These are phyloP conservation scores for Lepidium sativum DNA, from an alignment of 345 rosid species.

Conservation along the genomic window DNA sequence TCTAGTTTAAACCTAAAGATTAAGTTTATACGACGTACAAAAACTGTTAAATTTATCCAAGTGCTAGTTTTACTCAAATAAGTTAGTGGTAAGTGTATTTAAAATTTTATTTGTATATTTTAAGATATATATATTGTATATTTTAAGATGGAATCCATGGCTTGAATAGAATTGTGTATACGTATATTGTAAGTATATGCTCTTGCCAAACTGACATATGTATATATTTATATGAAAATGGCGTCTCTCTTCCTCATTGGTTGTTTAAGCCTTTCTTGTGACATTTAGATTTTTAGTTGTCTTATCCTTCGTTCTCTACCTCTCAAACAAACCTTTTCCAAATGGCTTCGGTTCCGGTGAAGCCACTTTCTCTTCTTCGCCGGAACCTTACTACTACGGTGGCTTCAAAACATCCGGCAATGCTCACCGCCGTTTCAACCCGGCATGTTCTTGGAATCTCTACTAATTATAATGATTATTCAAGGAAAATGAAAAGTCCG, in stretches of 20 bases:
- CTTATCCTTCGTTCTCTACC: constrained; percentile 20
- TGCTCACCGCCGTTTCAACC: neutral
- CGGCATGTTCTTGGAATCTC: neutral
- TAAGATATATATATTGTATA: too few species aligned
- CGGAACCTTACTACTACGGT: neutral
- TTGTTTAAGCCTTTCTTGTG: neutral
- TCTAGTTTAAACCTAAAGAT: too few species aligned
- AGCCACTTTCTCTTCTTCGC: constrained; percentile 8
- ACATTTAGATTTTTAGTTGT: constrained; percentile 2
- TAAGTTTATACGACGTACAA: too few species aligned
- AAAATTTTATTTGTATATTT: too few species aligned
- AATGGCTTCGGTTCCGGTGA: constrained; percentile 21
- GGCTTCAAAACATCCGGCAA: neutral
- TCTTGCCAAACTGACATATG: neutral
- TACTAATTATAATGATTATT: neutral
- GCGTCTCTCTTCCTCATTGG: constrained; percentile 11
- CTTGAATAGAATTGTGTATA: too few species aligned
- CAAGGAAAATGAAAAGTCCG: neutral
- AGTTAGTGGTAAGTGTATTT: too few species aligned
- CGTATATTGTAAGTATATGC: too few species aligned
- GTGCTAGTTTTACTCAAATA: too few species aligned
- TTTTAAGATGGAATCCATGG: too few species aligned
- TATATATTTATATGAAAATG: neutral
- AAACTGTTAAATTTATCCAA: too few species aligned
- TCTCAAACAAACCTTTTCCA: neutral